Percentiles rank a stretch among this genome's conserved stretches.
Evolutionary conservation across 768 basidiomycete species (phyloP).

Genomic region (Serendipita sp.): DNA sequence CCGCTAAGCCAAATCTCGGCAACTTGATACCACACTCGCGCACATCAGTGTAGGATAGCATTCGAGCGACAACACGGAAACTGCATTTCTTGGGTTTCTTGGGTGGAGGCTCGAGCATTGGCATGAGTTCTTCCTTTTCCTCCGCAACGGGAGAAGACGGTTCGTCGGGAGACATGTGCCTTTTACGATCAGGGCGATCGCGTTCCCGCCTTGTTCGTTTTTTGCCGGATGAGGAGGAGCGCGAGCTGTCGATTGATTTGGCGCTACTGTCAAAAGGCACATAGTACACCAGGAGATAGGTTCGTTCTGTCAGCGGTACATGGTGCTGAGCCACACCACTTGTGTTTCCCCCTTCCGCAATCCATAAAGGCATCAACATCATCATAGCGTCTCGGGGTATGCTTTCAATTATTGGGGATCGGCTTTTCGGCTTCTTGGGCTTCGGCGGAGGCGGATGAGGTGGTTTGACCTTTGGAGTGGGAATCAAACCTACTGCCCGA

Average conservation of each 20-base stretch:
- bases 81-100: constrained; percentile 38
- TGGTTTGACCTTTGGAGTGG: constrained; percentile 27
- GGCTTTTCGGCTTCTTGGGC: constrained; percentile 1
- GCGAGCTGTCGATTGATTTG: background rate
- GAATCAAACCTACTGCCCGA: constrained; percentile 63
- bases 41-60: constrained; percentile 58
- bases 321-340: constrained; percentile 12
- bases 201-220: constrained; percentile 30
- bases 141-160: constrained; percentile 15
- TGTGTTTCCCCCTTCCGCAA: constrained; percentile 44
- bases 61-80: constrained; percentile 61
- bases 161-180: constrained; percentile 10
- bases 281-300: constrained; percentile 71
- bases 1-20: constrained; percentile 52
- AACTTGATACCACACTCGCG: constrained; percentile 58
- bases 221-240: constrained; percentile 11
- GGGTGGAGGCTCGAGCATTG: constrained; percentile 17
- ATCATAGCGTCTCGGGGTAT: constrained; percentile 56
- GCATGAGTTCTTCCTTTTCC: constrained; percentile 16
- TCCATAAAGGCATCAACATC: constrained; percentile 80
- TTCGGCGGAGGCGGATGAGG: background rate
- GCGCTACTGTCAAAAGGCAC: constrained; percentile 31
- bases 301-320: constrained; percentile 37
- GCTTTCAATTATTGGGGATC: constrained; percentile 31
- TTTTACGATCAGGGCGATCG: constrained; percentile 16